Base-by-base conservation (phyloP, 164 flowering plant genomes). In the Magnolia officinalis region DNA sequence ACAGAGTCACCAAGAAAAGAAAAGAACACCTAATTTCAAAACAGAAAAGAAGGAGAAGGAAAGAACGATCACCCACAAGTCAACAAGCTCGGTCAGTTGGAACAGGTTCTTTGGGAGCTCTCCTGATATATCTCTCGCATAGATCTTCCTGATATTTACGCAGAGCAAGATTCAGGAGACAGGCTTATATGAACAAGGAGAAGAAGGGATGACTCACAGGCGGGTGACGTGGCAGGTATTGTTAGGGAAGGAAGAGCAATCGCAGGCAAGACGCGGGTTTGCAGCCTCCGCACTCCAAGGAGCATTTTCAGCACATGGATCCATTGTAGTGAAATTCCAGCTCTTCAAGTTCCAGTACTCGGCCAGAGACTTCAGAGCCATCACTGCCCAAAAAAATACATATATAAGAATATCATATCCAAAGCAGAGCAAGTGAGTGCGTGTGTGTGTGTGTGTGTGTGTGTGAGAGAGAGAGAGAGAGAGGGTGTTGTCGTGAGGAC, bases 61-160 rank as follows among this genome's bases (percentile, higher is more conserved):
- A 6, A 19, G 13, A 45, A 49, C 6, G 20, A 73, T 18, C 51
- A 65, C 77, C 50, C 68, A 74, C 77, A 74, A 74, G 77, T 74
- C 77, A 29, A 49, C n/a, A 6, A 74, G 77, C 71, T 74, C 77
- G 9, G 77, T 74, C 61, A 74, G 61, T n/a, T 66, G 18, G 71
- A 74, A 74, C 61, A 74, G 20, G 23, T 50, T 63, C 77, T 10
- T 23, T 13, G 77, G 77, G 24, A 74, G 16, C 20, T 18, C 49
- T 0, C 77, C 77, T 9, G 70, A 29, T 66, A 74, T 45, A 74
- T 66, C 70, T 71, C 23, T 8, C 9, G 77, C 77, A 49, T 74
- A 74, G 19, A 65, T 16, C n/a, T 72, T 72, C 24, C 74, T 72
- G 45, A 23, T 4, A 67, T 67, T 24, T 20, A 23, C 24, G 45